These are phyloP conservation scores for Colletotrichum scovillei DNA, from an alignment of 2,329 filamentous ascomycete genomes.

Conservation along the genomic window DNA sequence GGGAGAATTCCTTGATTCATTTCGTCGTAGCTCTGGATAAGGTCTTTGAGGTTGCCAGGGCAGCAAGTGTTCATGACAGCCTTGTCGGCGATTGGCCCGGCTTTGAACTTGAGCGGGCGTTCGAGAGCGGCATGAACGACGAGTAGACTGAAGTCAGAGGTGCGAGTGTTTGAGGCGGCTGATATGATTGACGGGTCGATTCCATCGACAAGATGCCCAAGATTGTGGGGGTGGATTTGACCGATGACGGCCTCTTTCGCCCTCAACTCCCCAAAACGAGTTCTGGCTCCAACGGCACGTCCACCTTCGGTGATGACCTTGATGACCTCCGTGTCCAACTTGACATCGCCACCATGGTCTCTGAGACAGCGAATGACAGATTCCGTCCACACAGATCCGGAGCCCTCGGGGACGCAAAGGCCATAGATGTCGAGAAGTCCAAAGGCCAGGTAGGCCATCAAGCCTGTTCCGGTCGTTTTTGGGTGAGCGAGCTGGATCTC, in stretches of 20 bases:
- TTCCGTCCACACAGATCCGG: not conserved
- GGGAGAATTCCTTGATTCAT: not conserved
- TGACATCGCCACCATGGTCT: not conserved
- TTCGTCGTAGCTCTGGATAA: not conserved
- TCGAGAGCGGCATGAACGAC: not conserved
- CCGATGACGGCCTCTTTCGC: not conserved
- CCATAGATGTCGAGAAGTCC: conserved; percentile 9
- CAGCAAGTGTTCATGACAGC: not conserved
- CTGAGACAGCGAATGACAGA: not conserved
- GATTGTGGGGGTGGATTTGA: not conserved
- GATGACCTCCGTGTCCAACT: not conserved
- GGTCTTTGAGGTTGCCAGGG: not conserved
- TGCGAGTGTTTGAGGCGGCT: not conserved
- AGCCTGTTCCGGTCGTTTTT: conserved; percentile 1
- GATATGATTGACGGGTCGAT: not conserved
- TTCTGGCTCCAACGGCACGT: not conserved
- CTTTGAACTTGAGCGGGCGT: not conserved
- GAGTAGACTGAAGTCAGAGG: not conserved
- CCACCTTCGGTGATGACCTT: not conserved
- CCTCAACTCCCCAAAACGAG: not conserved
- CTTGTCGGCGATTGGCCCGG: not conserved
- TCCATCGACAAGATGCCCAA: not conserved
- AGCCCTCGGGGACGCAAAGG: not conserved
- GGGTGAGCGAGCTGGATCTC: conserved; percentile 10
- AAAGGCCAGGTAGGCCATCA: conserved; percentile 13